Percentiles rank a stretch among this genome's conserved stretches.
Evolutionary conservation across 2,329 filamentous ascomycete species (phyloP).

Genomic region (Incumbomyces delicatus): DNA sequence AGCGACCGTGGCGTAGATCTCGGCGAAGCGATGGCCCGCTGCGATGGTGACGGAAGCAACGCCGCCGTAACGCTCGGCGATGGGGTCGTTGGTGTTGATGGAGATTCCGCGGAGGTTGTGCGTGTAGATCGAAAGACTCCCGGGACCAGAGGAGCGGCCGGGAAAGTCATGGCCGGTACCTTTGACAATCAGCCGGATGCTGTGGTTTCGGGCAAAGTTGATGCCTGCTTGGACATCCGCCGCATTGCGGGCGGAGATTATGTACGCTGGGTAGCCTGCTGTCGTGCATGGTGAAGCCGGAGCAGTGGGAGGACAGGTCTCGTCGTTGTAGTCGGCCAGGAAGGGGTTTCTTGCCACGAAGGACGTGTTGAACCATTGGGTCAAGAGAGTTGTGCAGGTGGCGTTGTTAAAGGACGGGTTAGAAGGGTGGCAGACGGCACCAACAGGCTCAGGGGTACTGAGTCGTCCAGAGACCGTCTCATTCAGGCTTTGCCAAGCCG

Average conservation of each 20-base stretch:
- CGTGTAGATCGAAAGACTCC: constrained; percentile 7
- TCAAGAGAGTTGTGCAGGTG: constrained; percentile 26
- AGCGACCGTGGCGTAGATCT: constrained; percentile 44
- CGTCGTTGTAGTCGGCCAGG: constrained; percentile 39
- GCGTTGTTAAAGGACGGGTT: constrained; percentile 24
- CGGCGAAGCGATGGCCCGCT: constrained; percentile 44
- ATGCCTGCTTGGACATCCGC: constrained; percentile 29
- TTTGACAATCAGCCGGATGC: constrained; percentile 39
- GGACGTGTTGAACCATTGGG: constrained; percentile 26
- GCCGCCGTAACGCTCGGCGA: constrained; percentile 8
- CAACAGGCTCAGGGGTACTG: constrained; percentile 31
- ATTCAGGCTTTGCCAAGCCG: constrained; percentile 30
- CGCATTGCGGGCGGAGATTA: constrained; percentile 27
- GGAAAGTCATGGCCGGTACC: constrained; percentile 47
- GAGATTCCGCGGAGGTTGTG: background rate
- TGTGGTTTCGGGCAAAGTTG: constrained; percentile 27
- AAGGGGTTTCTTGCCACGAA: constrained; percentile 32
- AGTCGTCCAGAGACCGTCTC: constrained; percentile 29
- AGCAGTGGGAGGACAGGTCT: constrained; percentile 38
- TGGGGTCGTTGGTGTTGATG: background rate
- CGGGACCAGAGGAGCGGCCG: constrained; percentile 9
- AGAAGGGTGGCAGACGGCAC: constrained; percentile 35
- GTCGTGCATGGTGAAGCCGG: constrained; percentile 21
- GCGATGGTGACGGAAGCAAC: constrained; percentile 43
- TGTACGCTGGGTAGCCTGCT: constrained; percentile 26